Conservation (phyloP, 768 basidiomycete genomes). For the Artomyces pyxidatus region DNA sequence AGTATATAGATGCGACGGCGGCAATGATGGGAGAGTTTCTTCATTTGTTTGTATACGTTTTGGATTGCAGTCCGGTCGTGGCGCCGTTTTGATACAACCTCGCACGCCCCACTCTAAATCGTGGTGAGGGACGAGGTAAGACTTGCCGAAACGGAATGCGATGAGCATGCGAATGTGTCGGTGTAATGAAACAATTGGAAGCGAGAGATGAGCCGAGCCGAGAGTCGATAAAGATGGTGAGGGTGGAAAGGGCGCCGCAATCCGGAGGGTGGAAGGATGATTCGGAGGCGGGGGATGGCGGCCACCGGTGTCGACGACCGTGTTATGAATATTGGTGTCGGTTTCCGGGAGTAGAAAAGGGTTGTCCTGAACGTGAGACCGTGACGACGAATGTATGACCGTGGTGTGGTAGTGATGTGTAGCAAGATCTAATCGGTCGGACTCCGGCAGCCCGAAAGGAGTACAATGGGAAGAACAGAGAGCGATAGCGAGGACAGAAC, state of each 20-base stretch:
- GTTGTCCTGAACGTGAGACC: slow-evolving; percentile 20
- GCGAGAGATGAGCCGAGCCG: background rate
- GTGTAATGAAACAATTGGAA: slow-evolving; percentile 10
- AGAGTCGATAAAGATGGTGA: slow-evolving; percentile 8
- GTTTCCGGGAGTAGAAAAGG: slow-evolving; percentile 12
- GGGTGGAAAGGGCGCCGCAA: slow-evolving; percentile 5
- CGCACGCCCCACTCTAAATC: slow-evolving; percentile 21
- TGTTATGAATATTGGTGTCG: slow-evolving; percentile 40
- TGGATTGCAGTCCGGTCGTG: slow-evolving; percentile 18
- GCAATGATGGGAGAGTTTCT: slow-evolving; percentile 19
- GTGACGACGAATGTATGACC: slow-evolving; percentile 19
- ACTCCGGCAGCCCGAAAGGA: slow-evolving; percentile 26
- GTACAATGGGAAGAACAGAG: slow-evolving; percentile 13
- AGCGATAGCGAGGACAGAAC: slow-evolving; percentile 23
- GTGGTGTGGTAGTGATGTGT: slow-evolving; percentile 22
- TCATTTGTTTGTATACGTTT: slow-evolving; percentile 16
- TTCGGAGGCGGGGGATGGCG: too few relatives aligned
- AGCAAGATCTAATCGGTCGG: slow-evolving; percentile 19
- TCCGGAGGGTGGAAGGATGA: slow-evolving; percentile 11
- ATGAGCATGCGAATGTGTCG: slow-evolving; percentile 16
- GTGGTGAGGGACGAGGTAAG: slow-evolving; percentile 21
- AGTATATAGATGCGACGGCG: slow-evolving; percentile 23
- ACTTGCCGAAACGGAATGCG: slow-evolving; percentile 28
- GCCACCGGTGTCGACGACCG: slow-evolving; percentile 25
- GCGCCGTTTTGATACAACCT: slow-evolving; percentile 32